Evolutionary conservation across 2,329 filamentous ascomycete species (phyloP).

Genomic region (Apiospora saccharicola): DNA sequence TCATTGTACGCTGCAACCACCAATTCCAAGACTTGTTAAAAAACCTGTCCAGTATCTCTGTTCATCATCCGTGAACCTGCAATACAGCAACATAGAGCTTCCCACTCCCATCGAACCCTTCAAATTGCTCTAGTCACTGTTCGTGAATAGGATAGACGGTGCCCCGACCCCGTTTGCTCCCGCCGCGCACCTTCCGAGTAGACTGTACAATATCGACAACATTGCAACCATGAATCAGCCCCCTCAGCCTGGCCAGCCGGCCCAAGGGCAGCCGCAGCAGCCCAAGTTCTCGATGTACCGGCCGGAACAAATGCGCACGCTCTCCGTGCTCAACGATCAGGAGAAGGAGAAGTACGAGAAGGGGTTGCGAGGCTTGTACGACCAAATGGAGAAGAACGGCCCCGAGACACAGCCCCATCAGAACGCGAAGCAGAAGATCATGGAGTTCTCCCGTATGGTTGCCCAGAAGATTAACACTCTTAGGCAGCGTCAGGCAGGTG

Average conservation of each 20-base stretch:
- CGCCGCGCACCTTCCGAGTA: neutral
- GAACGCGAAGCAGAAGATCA: slow-evolving; percentile 63
- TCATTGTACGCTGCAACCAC: neutral
- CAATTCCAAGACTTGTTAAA: neutral
- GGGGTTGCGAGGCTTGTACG: slow-evolving; percentile 62
- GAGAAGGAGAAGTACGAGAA: slow-evolving; percentile 67
- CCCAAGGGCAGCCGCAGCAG: slow-evolving; percentile 28
- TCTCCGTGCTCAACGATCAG: slow-evolving; percentile 58
- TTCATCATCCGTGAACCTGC: neutral
- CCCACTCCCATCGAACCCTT: neutral
- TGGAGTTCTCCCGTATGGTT: slow-evolving; percentile 67
- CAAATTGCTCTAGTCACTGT: neutral
- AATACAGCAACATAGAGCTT: neutral
- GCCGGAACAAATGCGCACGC: slow-evolving; percentile 59
- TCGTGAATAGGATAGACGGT: neutral
- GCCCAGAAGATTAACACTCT: slow-evolving; percentile 55
- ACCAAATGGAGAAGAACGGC: slow-evolving; percentile 55
- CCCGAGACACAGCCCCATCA: slow-evolving; percentile 56
- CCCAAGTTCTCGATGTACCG: slow-evolving; percentile 52
- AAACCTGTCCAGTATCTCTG: neutral
- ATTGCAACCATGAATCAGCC: slow-evolving; percentile 12
- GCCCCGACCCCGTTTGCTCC: neutral
- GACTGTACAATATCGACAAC: neutral
- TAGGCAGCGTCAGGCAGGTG: slow-evolving; percentile 36
- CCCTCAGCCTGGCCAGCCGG: slow-evolving; percentile 4